These are phyloP conservation scores for Mimosa pudica DNA, from an alignment of 306 rosid species.

Conservation along the genomic window DNA sequence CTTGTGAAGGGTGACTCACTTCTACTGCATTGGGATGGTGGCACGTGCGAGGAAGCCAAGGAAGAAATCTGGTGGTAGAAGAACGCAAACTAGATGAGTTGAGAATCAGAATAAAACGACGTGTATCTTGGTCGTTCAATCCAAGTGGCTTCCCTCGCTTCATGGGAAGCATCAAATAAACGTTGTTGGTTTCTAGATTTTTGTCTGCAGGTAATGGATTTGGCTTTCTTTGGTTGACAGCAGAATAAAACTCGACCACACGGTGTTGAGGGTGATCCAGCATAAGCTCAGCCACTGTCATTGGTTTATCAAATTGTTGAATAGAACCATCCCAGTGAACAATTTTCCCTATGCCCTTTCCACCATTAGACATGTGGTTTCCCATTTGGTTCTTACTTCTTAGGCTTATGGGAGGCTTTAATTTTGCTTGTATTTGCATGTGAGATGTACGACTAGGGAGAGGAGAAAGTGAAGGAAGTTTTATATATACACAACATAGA, in stretches of 20 bases:
- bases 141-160: constrained; percentile 66
- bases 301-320: constrained; percentile 47
- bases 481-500: not conserved
- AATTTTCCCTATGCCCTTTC: constrained; percentile 42
- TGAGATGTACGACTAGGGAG: not conserved
- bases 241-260: constrained; percentile 69
- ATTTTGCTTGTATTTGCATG: not conserved
- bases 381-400: constrained; percentile 51
- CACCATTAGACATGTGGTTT: constrained; percentile 47
- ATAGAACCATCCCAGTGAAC: constrained; percentile 72
- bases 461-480: constrained; percentile 5
- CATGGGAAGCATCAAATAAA: constrained; percentile 75
- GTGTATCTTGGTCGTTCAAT: constrained; percentile 50
- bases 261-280: constrained; percentile 78
- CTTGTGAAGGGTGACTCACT: constrained; percentile 26
- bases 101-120: constrained; percentile 43
- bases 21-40: constrained; percentile 19
- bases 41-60: constrained; percentile 59
- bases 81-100: constrained; percentile 45
- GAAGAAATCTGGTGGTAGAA: constrained; percentile 44
- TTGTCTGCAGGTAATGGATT: constrained; percentile 71
- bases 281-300: constrained; percentile 85
- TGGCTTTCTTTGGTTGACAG: constrained; percentile 52
- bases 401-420: not conserved
- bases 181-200: constrained; percentile 53